Conservation (phyloP, 192 early-diverging fungal genomes). For the Podila minutissima region DNA sequence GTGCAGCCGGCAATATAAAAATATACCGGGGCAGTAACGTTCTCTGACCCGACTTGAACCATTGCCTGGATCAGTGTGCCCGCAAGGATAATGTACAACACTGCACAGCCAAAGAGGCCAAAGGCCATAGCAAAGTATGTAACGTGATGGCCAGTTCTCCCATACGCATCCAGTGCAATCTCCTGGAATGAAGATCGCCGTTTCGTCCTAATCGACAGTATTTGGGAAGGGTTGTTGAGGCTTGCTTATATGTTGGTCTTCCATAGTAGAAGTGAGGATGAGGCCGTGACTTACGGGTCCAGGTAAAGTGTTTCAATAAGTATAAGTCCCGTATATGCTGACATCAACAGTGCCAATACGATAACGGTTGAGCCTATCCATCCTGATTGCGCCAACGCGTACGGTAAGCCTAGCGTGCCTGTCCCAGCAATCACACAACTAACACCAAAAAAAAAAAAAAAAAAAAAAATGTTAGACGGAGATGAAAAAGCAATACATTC, state of each 20-base stretch:
- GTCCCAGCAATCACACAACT: constrained; percentile 68
- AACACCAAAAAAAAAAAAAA: neutral
- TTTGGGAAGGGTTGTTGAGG: neutral
- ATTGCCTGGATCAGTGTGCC: constrained; percentile 73
- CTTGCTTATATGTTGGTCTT: neutral
- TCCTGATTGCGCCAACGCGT: constrained; percentile 61
- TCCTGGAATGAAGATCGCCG: constrained; percentile 69
- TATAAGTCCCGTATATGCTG: constrained; percentile 61
- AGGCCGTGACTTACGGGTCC: constrained; percentile 28
- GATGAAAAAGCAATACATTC: neutral
- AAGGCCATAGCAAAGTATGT: constrained; percentile 71
- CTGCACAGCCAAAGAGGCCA: constrained; percentile 70
- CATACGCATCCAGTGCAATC: constrained; percentile 76
- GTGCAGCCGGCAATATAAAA: constrained; percentile 70
- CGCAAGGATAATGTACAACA: constrained; percentile 73
- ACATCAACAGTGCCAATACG: constrained; percentile 57
- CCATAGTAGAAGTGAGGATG: constrained; percentile 1
- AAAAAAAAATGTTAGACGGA: neutral
- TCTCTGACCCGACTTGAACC: constrained; percentile 49
- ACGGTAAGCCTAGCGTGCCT: constrained; percentile 65
- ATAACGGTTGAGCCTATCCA: constrained; percentile 63
- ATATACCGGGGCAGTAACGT: constrained; percentile 51
- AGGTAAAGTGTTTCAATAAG: constrained; percentile 64
- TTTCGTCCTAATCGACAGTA: constrained; percentile 21
- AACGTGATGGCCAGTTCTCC: constrained; percentile 56